A percentile compares a stretch with the other conserved stretches of the same genome.
phyloP scores from a whole-genome alignment of 2,329 filamentous ascomycete genomes.

The Aspergillus ochraceus region DNA sequence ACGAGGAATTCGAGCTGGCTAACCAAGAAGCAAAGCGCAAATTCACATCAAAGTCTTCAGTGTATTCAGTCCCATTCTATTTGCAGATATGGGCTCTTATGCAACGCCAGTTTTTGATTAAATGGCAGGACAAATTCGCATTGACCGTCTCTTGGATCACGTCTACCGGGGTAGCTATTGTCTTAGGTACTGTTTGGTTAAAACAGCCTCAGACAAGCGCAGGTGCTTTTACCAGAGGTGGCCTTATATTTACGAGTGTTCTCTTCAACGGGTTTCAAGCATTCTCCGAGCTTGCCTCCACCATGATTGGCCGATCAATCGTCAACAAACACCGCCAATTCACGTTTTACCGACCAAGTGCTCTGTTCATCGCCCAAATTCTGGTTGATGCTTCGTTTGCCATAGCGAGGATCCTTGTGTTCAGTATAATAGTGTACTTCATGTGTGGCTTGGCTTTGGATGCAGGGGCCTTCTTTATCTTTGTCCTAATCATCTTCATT shows the following conservation, averaged over 20 bases:
- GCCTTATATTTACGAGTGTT: slow-evolving; percentile 75
- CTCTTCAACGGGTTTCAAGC: slow-evolving; percentile 88
- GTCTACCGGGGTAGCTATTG: slow-evolving; percentile 71
- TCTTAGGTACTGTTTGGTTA: slow-evolving; percentile 77
- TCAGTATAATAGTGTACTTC: slow-evolving; percentile 76
- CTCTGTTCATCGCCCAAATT: slow-evolving; percentile 81
- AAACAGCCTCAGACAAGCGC: slow-evolving; percentile 63
- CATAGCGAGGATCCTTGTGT: slow-evolving; percentile 68
- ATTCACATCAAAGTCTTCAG: slow-evolving; percentile 67
- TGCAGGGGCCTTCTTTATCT: slow-evolving; percentile 76
- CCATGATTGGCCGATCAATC: slow-evolving; percentile 74
- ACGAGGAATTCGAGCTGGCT: slow-evolving; percentile 74
- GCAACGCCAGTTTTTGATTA: slow-evolving; percentile 80
- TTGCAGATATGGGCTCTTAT: slow-evolving; percentile 80
- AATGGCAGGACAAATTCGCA: slow-evolving; percentile 82
- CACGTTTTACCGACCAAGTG: slow-evolving; percentile 78
- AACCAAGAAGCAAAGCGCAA: slow-evolving; percentile 77
- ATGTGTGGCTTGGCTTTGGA: slow-evolving; percentile 69
- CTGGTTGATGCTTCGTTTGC: slow-evolving; percentile 74
- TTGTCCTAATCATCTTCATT: slow-evolving; percentile 68
- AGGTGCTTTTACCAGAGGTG: slow-evolving; percentile 77
- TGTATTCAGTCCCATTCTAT: slow-evolving; percentile 82
- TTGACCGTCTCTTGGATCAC: slow-evolving; percentile 71
- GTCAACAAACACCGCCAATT: slow-evolving; percentile 84
- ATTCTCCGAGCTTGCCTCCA: slow-evolving; percentile 72